Percentiles rank a stretch among this genome's conserved stretches.
These are phyloP conservation scores for Kodamaea anthophila DNA, from an alignment of 1,139 yeast genomes.

Conservation along the genomic window DNA sequence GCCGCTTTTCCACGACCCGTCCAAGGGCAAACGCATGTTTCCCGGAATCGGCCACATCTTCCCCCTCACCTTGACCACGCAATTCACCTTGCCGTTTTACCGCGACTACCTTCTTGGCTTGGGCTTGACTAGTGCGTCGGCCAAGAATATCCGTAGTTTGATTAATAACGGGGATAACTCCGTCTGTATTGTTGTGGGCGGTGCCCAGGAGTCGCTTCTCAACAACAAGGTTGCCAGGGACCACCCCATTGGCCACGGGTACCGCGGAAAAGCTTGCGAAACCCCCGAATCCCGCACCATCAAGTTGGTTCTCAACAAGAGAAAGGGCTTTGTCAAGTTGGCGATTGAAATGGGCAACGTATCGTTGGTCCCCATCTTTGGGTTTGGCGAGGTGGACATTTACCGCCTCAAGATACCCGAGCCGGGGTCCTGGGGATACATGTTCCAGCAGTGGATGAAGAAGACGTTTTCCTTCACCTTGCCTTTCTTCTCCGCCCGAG, in stretches of 20 bases:
- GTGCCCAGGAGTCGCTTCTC: conserved; percentile 83
- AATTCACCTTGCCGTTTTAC: conserved; percentile 81
- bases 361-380: conserved; percentile 78
- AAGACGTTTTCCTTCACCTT: conserved; percentile 70
- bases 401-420: conserved; percentile 58
- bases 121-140: conserved; percentile 84
- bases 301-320: conserved; percentile 58
- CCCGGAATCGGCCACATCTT: conserved; percentile 78
- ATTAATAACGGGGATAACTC: conserved; percentile 63
- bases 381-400: conserved; percentile 87
- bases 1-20: conserved; percentile 39
- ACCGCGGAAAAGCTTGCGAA: conserved; percentile 33
- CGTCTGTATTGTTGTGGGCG: conserved; percentile 88
- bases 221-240: conserved; percentile 34
- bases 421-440: conserved; percentile 45
- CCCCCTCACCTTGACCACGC: conserved; percentile 74
- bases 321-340: conserved; percentile 84
- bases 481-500: conserved; percentile 90
- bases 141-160: conserved; percentile 60
- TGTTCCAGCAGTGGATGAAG: conserved; percentile 69
- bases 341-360: conserved; percentile 80
- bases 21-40: conserved; percentile 45
- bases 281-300: conserved; percentile 17
- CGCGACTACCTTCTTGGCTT: conserved; percentile 77
- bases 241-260: conserved; percentile 39